Conservation (phyloP, 805 yeast species). For the Cyberlindnera nakhonratchasimensis region DNA sequence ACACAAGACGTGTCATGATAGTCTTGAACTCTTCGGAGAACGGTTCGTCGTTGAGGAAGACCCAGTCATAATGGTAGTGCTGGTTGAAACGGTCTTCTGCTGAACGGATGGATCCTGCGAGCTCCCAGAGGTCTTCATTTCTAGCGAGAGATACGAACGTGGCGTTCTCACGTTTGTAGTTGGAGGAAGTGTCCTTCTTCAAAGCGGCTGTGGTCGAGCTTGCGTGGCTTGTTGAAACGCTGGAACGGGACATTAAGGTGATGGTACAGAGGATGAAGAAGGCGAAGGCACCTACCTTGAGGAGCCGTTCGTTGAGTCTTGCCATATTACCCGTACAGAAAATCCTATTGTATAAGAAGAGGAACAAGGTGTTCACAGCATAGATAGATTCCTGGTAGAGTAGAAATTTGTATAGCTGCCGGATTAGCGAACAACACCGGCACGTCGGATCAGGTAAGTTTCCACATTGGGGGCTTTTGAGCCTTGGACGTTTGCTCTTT, state of each 20-base stretch:
- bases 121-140: slow-evolving; percentile 62
- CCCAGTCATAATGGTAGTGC: slow-evolving; percentile 88
- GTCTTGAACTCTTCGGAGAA: slow-evolving; percentile 79
- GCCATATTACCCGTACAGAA: slow-evolving; percentile 18
- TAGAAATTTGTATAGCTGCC: too few species aligned
- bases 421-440: too few species aligned
- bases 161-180: slow-evolving; percentile 53
- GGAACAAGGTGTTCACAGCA: too few species aligned
- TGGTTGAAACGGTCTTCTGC: slow-evolving; percentile 88
- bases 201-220: neutral
- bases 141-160: slow-evolving; percentile 80
- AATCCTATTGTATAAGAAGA: too few species aligned
- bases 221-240: too few species aligned
- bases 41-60: slow-evolving; percentile 83
- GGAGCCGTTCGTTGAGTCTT: slow-evolving; percentile 20
- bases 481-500: too few species aligned
- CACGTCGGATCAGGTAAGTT: too few species aligned
- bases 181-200: neutral
- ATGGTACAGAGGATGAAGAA: slow-evolving; percentile 20
- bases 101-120: slow-evolving; percentile 63
- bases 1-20: slow-evolving; percentile 60
- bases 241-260: slow-evolving; percentile 16
- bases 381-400: too few species aligned
- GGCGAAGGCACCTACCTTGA: slow-evolving; percentile 20
- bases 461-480: too few species aligned